Percentiles rank a stretch among this genome's conserved stretches.
These are phyloP conservation scores for Boletus sensibilis DNA, from an alignment of 768 basidiomycete species.

Conservation along the genomic window DNA sequence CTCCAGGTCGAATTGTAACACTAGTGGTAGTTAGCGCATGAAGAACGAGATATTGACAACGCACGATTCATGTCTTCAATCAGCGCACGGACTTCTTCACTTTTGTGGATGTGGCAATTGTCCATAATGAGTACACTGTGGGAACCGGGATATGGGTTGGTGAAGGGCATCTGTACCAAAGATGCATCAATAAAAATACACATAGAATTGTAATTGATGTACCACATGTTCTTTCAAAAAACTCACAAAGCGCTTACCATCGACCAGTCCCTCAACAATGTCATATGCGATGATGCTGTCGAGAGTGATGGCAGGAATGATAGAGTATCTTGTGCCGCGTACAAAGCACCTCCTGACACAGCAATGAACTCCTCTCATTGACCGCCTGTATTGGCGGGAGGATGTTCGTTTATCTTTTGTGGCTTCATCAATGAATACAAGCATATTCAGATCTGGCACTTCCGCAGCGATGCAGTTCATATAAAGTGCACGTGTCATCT, in stretches of 20 bases:
- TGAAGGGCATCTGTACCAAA: too few species aligned
- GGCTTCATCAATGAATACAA: slow-evolving; percentile 23
- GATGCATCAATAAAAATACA: too few species aligned
- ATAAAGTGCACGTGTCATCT: not conserved
- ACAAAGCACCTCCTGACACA: too few species aligned
- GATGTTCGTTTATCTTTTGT: slow-evolving; percentile 10
- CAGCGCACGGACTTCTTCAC: slow-evolving; percentile 10
- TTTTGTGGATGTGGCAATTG: slow-evolving; percentile 27
- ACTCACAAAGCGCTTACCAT: too few species aligned
- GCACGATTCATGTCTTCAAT: slow-evolving; percentile 24
- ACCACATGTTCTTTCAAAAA: too few species aligned
- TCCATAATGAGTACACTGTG: slow-evolving; percentile 26
- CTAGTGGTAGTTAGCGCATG: too few species aligned
- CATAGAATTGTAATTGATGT: too few species aligned
- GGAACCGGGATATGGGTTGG: too few species aligned
- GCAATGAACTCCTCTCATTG: not conserved
- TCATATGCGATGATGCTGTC: not conserved
- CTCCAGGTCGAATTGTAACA: too few species aligned
- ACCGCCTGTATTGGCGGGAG: not conserved
- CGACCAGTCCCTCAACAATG: not conserved
- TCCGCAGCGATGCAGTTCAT: slow-evolving; percentile 7
- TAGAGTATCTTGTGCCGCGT: too few species aligned
- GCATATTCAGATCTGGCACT: slow-evolving; percentile 18
- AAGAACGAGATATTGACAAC: too few species aligned
- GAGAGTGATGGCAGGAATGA: slow-evolving; percentile 18